Conservation (phyloP, 305 asterid species). For the Fraxinus latifolia region DNA sequence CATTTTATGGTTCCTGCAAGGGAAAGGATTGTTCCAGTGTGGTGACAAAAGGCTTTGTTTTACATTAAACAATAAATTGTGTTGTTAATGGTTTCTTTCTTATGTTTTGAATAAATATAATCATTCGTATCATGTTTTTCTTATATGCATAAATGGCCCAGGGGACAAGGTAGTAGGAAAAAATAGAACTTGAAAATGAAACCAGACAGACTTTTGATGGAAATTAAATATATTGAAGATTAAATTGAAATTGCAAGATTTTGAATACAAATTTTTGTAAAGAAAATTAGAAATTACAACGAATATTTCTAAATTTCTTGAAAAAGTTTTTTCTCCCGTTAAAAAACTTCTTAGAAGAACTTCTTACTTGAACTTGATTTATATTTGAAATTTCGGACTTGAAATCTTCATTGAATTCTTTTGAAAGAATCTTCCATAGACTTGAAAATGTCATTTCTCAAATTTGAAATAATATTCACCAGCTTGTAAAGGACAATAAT, state of each 20-base stretch:
- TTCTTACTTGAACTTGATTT: background rate
- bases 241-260: background rate
- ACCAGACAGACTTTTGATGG: no score
- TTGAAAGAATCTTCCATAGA: background rate
- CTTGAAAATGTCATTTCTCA: no score
- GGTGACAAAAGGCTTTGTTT: slow-evolving; percentile 35
- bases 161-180: no score
- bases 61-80: slow-evolving; percentile 23
- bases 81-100: slow-evolving; percentile 23
- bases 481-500: background rate
- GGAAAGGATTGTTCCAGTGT: background rate
- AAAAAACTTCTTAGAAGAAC: background rate
- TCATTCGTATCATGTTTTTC: no score
- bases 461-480: background rate
- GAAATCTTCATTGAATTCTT: background rate
- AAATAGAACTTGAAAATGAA: no score
- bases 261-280: background rate
- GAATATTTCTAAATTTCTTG: no score
- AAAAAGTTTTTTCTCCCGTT: background rate
- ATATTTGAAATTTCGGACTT: background rate
- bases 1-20: slow-evolving; percentile 17
- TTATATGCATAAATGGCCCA: no score
- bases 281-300: no score
- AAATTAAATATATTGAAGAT: no score
- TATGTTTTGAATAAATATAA: background rate